Conservation (phyloP, 2,329 filamentous ascomycete genomes). For the Purpureocillium lavendulum region DNA sequence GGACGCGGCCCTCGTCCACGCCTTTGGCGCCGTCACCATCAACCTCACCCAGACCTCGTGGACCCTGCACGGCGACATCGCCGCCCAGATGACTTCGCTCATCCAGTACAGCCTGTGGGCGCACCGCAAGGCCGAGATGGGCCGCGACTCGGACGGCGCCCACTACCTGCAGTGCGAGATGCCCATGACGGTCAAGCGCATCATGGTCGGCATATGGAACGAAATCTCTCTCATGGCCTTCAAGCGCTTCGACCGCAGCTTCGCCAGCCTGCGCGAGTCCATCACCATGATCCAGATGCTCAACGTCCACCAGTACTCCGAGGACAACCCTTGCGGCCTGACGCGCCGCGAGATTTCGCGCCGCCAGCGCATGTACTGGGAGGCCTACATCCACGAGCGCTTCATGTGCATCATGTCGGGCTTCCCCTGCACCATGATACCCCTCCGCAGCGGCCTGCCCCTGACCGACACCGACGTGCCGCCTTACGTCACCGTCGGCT, state of each 20-base stretch:
- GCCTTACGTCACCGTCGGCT: constrained; percentile 25
- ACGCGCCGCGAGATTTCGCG: constrained; percentile 8
- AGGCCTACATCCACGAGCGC: constrained; percentile 22
- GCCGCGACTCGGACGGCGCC: constrained; percentile 20
- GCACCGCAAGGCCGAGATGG: constrained; percentile 15
- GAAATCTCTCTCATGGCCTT: constrained; percentile 42
- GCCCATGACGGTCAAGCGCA: constrained; percentile 31
- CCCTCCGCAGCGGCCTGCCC: constrained; percentile 21
- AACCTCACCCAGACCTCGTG: constrained; percentile 23
- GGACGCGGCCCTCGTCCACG: constrained; percentile 26
- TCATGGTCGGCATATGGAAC: constrained; percentile 41
- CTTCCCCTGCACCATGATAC: constrained; percentile 26
- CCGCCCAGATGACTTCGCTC: constrained; percentile 19
- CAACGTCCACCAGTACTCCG: constrained; percentile 30
- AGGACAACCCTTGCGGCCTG: constrained; percentile 7
- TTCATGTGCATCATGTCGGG: constrained; percentile 45
- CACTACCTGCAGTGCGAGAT: constrained; percentile 25
- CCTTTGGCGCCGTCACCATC: constrained; percentile 26
- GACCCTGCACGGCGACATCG: constrained; percentile 18
- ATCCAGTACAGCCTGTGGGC: constrained; percentile 14
- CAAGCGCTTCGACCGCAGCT: constrained; percentile 35
- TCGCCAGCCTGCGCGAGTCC: constrained; percentile 39
- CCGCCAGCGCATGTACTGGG: constrained; percentile 14
- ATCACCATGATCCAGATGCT: constrained; percentile 34
- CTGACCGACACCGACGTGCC: constrained; percentile 23